Conservation (phyloP, 129 eudicot species). For the Flaveria robusta region DNA sequence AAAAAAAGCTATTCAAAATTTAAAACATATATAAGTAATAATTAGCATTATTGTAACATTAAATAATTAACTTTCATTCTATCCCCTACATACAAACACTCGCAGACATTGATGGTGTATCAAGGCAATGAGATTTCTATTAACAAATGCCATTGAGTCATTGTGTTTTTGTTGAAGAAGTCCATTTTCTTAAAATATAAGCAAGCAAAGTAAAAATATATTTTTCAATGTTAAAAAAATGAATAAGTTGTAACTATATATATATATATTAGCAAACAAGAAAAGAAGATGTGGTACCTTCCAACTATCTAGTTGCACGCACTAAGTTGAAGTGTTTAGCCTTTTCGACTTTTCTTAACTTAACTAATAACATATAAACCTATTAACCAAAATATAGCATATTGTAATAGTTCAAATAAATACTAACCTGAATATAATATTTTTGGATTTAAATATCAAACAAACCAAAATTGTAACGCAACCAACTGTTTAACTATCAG, state of each 20-base stretch:
- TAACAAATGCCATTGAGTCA: background rate
- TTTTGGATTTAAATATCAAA: background rate
- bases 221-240: background rate
- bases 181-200: background rate
- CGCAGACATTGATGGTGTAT: background rate
- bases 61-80: too few relatives aligned
- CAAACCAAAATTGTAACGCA: background rate
- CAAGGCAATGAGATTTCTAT: background rate
- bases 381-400: background rate
- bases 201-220: background rate
- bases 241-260: background rate
- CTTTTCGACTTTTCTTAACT: background rate
- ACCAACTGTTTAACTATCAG: too few relatives aligned
- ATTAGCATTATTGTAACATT: too few relatives aligned
- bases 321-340: background rate
- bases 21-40: too few relatives aligned
- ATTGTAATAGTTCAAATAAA: background rate
- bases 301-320: background rate
- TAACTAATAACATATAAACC: background rate
- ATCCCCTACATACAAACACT: background rate
- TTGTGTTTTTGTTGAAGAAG: constrained; percentile 2
- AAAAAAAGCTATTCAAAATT: too few relatives aligned
- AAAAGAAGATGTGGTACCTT: background rate
- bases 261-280: background rate
- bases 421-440: background rate